A percentile compares a stretch with the other conserved stretches of the same genome.
These are phyloP conservation scores for Parachaetomium inaequale DNA, from an alignment of 495 filamentous ascomycete genomes.

Conservation along the genomic window DNA sequence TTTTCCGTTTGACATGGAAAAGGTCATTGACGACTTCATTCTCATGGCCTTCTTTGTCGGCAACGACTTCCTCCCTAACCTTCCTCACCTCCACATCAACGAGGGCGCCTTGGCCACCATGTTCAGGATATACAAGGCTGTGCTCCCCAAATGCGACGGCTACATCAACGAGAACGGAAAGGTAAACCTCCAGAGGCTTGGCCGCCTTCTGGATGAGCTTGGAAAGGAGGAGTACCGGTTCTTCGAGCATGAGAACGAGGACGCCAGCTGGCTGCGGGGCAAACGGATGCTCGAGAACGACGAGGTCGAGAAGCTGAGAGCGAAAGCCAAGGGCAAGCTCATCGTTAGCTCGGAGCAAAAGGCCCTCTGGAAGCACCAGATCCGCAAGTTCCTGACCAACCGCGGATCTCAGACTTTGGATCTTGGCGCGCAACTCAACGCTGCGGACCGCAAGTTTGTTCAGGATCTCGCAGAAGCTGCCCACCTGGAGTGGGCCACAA, in stretches of 20 bases:
- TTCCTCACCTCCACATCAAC: slow-evolving; percentile 97
- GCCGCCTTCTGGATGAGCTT: slow-evolving; percentile 75
- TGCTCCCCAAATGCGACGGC: slow-evolving; percentile 81
- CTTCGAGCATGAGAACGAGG: slow-evolving; percentile 85
- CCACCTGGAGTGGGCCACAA: slow-evolving; percentile 74
- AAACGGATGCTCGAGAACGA: slow-evolving; percentile 60
- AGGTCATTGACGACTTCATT: slow-evolving; percentile 98
- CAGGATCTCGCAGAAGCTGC: slow-evolving; percentile 81
- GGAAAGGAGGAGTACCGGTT: slow-evolving; percentile 78
- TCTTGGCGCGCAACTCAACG: slow-evolving; percentile 69
- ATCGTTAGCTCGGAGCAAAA: slow-evolving; percentile 79
- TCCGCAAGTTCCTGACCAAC: slow-evolving; percentile 76
- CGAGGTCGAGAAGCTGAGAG: slow-evolving; percentile 48
- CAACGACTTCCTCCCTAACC: slow-evolving; percentile 97
- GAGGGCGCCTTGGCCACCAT: slow-evolving; percentile 93
- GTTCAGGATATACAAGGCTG: slow-evolving; percentile 94
- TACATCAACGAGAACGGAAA: slow-evolving; percentile 95
- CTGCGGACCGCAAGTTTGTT: slow-evolving; percentile 86
- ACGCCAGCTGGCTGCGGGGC: slow-evolving; percentile 84
- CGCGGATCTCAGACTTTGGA: slow-evolving; percentile 56
- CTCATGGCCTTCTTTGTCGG: slow-evolving; percentile 99
- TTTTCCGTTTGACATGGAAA: slow-evolving; percentile 90
- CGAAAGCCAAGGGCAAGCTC: slow-evolving; percentile 60
- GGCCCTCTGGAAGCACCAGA: slow-evolving; percentile 66
- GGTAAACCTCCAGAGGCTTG: slow-evolving; percentile 79